Base-by-base conservation (phyloP, 2,329 filamentous ascomycete species). In the Alternaria conjuncta region DNA sequence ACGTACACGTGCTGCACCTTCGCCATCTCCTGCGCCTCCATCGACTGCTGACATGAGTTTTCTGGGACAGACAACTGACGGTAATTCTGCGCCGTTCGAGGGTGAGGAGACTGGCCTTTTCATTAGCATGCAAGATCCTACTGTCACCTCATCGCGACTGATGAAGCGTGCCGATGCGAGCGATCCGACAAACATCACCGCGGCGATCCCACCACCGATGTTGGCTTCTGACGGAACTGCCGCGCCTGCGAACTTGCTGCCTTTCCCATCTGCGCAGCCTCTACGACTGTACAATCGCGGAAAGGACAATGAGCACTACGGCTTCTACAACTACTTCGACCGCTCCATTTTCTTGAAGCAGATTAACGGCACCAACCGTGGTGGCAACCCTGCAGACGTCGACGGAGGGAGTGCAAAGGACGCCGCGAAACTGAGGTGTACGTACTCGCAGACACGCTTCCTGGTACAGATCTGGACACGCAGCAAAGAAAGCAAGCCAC, bases 301-400 rank as follows among this genome's bases (percentile, higher is more conserved):
- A 18, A 84, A 92, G 26, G 82, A 86, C 2, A 90, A 90, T 0
- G 95, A 98, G 78, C 93, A 97, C 80, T 97, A 96, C 79, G 93
- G 93, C 3, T 97, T 97, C 82, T 97, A 97, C 82, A 92, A 88
- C 1, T 96, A 97, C 83, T 98, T 92, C 79, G 90, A 94, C 80
- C 92, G 94, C 68, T 91, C 90, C 9, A 92, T 97, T 67, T 97
- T 95, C 82, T 84, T 97, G 65, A 88, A 89, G 70, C 89, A 88
- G 15, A 81, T 87, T 61, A 85, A 86, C 66, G 83, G 83, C 32
- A 74, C 69, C 23, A 78, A 77, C 36, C 75, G 73, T 10, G 80
- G 81, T 43, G 76, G 81, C 9, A 75, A 80, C 4, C 73, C 82
- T 4, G 80, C 80, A n/a, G 85, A 87, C 64, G 64, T 75, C 9